phyloP scores from a whole-genome alignment of 192 early-diverging fungal species.

The Entomortierella lignicola region DNA sequence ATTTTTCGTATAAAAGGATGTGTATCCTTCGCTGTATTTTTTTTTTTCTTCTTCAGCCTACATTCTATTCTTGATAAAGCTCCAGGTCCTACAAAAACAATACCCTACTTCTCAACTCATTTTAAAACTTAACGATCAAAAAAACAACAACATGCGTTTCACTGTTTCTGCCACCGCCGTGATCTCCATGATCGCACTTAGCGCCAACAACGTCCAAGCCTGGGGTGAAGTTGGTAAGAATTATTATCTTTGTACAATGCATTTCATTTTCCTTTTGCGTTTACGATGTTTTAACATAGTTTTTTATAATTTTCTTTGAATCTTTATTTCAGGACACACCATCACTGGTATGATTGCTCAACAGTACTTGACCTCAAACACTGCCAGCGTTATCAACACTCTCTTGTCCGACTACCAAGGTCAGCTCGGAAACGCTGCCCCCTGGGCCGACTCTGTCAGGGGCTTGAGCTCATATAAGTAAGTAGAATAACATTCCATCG shows the following conservation, averaged over 20 bases:
- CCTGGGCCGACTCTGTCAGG: constrained; percentile 28
- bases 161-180: neutral
- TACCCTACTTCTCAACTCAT: no score
- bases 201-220: constrained; percentile 23
- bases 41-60: neutral
- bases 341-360: constrained; percentile 56
- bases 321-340: constrained; percentile 35
- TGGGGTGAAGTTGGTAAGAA: constrained; percentile 32
- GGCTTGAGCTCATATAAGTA: constrained; percentile 23
- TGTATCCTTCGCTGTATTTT: no score
- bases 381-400: constrained; percentile 10
- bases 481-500: neutral
- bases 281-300: no score
- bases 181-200: constrained; percentile 21
- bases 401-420: constrained; percentile 48
- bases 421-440: constrained; percentile 30
- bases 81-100: no score
- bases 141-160: constrained; percentile 19
- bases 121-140: neutral
- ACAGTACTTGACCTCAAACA: constrained; percentile 49
- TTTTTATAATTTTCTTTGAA: no score
- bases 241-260: neutral
- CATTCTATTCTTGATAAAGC: neutral
- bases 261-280: neutral
- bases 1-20: no score